Percentiles rank a stretch among this genome's conserved stretches.
Evolutionary conservation across 2,329 filamentous ascomycete genomes (phyloP).

Genomic region (Magnaporthiopsis poae): DNA sequence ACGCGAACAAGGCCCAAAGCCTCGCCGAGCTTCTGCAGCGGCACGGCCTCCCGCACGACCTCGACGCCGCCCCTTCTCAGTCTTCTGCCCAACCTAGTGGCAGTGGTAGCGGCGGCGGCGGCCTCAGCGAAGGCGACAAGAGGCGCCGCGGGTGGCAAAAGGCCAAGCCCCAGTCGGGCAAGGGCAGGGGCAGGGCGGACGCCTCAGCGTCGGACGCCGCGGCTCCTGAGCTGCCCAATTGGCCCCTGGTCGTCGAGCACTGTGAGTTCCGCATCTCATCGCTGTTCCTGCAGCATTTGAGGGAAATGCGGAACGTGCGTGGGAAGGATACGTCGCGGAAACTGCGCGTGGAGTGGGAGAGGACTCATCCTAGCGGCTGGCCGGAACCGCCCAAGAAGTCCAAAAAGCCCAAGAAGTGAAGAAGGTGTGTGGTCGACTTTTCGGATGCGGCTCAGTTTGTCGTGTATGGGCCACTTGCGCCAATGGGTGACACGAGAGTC

Average conservation of each 20-base stretch:
- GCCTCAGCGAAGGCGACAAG: too few species aligned
- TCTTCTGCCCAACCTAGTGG: neutral
- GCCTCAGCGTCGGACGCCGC: too few species aligned
- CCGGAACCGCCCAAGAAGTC: neutral
- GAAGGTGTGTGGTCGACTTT: neutral
- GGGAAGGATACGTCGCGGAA: neutral
- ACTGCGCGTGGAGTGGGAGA: slow-evolving; percentile 3
- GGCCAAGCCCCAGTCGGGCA: neutral
- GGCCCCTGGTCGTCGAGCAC: neutral
- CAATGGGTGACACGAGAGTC: too few species aligned
- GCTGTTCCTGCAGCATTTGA: slow-evolving; percentile 6
- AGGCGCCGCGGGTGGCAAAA: neutral
- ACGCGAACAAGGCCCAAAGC: slow-evolving; percentile 38
- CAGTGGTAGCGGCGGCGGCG: neutral
- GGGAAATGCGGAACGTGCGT: neutral
- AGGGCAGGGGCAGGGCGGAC: neutral
- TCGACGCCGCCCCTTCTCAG: neutral
- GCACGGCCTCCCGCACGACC: slow-evolving; percentile 14
- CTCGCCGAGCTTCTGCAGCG: slow-evolving; percentile 35
- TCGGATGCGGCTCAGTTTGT: too few species aligned
- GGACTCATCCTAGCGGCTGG: slow-evolving; percentile 3
- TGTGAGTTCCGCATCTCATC: slow-evolving; percentile 6
- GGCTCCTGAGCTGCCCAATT: neutral
- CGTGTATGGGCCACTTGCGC: too few species aligned
- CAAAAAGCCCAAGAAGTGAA: slow-evolving; percentile 4